phyloP scores from a whole-genome alignment of 2,329 filamentous ascomycete species.

The Reticulascus tulasneorum region DNA sequence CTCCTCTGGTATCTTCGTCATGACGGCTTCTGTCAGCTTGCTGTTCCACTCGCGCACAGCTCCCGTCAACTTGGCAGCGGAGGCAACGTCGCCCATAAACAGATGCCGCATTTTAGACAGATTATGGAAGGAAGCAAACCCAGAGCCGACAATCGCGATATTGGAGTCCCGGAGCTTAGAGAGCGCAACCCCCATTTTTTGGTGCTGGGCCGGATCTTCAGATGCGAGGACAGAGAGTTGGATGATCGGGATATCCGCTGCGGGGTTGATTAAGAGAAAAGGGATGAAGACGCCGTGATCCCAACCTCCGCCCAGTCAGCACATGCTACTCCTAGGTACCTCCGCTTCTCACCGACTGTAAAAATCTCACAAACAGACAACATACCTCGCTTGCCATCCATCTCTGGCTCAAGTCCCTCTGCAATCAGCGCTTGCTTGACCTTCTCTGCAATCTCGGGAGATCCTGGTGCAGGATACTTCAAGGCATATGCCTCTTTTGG shows the following conservation, averaged over 20 bases:
- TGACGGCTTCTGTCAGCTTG: slow-evolving; percentile 37
- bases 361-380: neutral
- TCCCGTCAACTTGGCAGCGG: slow-evolving; percentile 18
- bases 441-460: slow-evolving; percentile 47
- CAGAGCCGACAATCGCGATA: slow-evolving; percentile 57
- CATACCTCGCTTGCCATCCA: slow-evolving; percentile 32
- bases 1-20: slow-evolving; percentile 25
- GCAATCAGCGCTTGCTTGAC: slow-evolving; percentile 40
- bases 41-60: slow-evolving; percentile 40
- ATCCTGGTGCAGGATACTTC: slow-evolving; percentile 53
- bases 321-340: too few relatives aligned
- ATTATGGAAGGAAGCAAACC: slow-evolving; percentile 57
- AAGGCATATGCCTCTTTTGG: slow-evolving; percentile 51
- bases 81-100: slow-evolving; percentile 16
- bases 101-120: slow-evolving; percentile 41
- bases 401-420: slow-evolving; percentile 38
- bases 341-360: too few relatives aligned
- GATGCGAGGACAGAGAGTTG: slow-evolving; percentile 51
- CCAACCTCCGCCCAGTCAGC: slow-evolving; percentile 38
- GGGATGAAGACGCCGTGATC: slow-evolving; percentile 60
- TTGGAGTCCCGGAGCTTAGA: slow-evolving; percentile 43
- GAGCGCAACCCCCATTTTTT: slow-evolving; percentile 51
- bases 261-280: slow-evolving; percentile 49
- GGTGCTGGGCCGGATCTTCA: slow-evolving; percentile 45
- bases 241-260: slow-evolving; percentile 50